Base-by-base conservation (phyloP, 2,329 filamentous ascomycete genomes). In the Apiospora sp. region DNA sequence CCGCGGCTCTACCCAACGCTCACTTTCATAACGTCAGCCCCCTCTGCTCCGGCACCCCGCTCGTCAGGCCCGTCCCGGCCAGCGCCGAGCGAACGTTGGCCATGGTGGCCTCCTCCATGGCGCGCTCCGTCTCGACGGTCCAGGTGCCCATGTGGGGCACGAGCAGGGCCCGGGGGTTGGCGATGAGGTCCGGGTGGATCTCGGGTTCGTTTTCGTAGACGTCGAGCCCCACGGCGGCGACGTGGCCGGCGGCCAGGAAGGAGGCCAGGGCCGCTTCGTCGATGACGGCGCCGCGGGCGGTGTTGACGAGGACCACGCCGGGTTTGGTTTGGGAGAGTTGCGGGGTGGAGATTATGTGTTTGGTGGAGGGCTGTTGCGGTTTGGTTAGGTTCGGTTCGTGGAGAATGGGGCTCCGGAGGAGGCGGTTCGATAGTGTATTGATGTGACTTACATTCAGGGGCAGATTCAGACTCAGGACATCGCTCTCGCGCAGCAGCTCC, bases 61-160 rank as follows among this genome's bases (percentile, higher is more conserved):
- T 93, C 80, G 88, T 89, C 78, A 95, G 79, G 75, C 85, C 88
- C 0, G 91, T 91, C 68, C 86, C 86, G 75, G 89, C 85, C 7
- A 95, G 76, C 1, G 91, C 93, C 75, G 86, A 82, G 30, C 87
- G 85, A 44, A 95, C 87, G 79, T 96, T 96, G 43, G 86, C 87
- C 76, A 96, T 91, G 51, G 90, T 88, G 91, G 91, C 94, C 78
- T 91, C 87, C 83, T 96, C 94, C 93, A 96, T 92, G 81, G 89
- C 88, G 61, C 82, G 84, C 80, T 88, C 85, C 8, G 88, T 90
- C 83, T 90, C 94, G 41, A 91, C 84, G 0, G 93, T 96, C 87
- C 89, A 94, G 0, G 94, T 97, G 0, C 94, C 94, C 93, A 97
- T 93, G 81, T 97, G 94, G 70, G 94, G 94, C 48, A 97, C 84